Percentiles rank a stretch among this genome's conserved stretches.
phyloP scores from a whole-genome alignment of 768 basidiomycete genomes.

The Naganishia randhawae region DNA sequence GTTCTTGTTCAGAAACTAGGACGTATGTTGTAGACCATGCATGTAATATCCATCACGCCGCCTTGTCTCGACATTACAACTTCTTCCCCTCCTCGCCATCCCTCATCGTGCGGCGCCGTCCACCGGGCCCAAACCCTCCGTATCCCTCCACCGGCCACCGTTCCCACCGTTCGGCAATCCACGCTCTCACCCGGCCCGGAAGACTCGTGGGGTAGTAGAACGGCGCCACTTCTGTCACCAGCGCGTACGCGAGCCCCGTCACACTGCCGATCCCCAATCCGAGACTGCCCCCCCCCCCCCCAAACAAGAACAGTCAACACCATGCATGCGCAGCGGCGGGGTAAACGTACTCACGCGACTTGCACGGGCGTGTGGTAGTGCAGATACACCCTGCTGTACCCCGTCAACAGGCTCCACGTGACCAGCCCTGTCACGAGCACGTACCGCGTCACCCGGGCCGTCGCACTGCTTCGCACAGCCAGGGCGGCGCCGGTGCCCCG shows the following conservation, averaged over 20 bases:
- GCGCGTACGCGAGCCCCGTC: conserved; percentile 13
- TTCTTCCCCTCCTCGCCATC: too few relatives aligned
- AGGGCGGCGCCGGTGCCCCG: conserved; percentile 2
- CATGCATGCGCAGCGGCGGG: too few relatives aligned
- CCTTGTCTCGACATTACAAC: too few relatives aligned
- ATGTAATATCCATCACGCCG: too few relatives aligned
- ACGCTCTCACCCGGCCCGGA: background rate
- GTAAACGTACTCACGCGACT: conserved; percentile 29
- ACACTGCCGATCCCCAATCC: conserved; percentile 16
- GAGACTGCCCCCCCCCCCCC: background rate
- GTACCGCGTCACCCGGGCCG: conserved; percentile 17
- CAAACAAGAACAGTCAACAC: background rate
- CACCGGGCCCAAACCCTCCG: conserved; percentile 25
- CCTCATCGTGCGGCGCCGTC: too few relatives aligned
- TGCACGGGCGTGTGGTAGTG: conserved; percentile 45
- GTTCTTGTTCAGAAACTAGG: conserved; percentile 18
- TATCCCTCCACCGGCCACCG: conserved; percentile 30
- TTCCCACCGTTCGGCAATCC: conserved; percentile 14
- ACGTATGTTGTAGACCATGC: background rate
- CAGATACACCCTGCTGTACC: conserved; percentile 47
- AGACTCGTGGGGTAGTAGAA: conserved; percentile 24
- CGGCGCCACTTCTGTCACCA: conserved; percentile 27
- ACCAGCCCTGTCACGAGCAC: conserved; percentile 34
- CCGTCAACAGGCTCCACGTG: conserved; percentile 40
- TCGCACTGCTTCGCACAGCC: conserved; percentile 5